Conservation (phyloP, 306 rosid species). For the Cicer yamashitae region DNA sequence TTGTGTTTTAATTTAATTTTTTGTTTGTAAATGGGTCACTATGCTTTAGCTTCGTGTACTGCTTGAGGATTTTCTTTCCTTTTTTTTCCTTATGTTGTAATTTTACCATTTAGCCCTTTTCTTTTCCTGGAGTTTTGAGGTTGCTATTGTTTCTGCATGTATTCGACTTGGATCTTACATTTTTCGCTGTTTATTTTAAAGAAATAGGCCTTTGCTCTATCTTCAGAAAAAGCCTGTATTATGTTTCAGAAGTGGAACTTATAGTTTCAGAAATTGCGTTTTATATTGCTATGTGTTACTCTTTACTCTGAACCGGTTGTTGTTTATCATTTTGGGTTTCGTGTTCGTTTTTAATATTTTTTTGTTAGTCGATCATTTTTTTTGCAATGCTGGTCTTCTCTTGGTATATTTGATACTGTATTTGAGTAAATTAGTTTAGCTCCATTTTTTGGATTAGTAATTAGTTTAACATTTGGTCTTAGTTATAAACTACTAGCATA, state of each 20-base stretch:
- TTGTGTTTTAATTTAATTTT: neutral
- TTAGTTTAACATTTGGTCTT: neutral
- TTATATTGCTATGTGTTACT: neutral
- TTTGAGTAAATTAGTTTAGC: neutral
- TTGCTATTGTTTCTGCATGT: slow-evolving; percentile 3
- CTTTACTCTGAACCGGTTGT: neutral
- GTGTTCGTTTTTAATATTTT: neutral
- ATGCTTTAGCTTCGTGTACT: neutral
- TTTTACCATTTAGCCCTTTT: neutral
- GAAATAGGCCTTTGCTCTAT: neutral
- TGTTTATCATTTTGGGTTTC: neutral
- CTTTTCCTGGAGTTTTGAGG: neutral
- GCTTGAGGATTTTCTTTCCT: neutral
- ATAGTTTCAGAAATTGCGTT: neutral
- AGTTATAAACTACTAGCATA: neutral
- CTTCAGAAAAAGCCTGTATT: neutral
- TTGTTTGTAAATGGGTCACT: neutral
- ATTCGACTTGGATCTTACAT: neutral
- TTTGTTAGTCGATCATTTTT: neutral
- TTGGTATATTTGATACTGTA: neutral
- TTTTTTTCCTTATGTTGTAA: neutral
- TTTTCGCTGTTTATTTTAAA: neutral
- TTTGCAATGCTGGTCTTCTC: neutral
- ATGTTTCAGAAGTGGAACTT: neutral
- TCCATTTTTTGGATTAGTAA: neutral